Percentiles rank a stretch among this genome's conserved stretches.
phyloP scores from a whole-genome alignment of 441 rosid species.

The Corymbia citriodora region DNA sequence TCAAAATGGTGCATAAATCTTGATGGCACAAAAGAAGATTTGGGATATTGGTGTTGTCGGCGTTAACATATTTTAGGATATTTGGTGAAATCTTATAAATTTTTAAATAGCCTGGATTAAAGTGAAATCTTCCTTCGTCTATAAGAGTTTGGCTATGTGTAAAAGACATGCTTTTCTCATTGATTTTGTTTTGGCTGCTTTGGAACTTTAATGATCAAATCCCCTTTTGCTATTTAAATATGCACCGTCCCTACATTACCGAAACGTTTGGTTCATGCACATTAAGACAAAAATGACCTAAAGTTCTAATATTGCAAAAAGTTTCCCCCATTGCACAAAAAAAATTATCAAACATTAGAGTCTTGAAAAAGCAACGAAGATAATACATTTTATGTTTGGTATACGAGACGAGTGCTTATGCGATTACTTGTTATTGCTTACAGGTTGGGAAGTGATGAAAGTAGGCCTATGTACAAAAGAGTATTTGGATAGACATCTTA shows the following conservation, averaged over 20 bases:
- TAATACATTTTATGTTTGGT: too few species aligned
- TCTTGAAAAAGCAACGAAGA: too few species aligned
- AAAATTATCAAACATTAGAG: too few species aligned
- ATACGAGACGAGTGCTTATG: background rate
- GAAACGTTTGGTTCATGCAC: background rate
- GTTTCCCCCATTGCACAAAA: too few species aligned
- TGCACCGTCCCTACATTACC: background rate
- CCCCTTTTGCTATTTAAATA: background rate
- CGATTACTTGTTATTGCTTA: background rate
- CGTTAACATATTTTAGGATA: too few species aligned
- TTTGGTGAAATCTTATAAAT: too few species aligned
- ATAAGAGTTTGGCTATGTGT: background rate
- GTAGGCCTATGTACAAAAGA: background rate
- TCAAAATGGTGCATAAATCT: background rate
- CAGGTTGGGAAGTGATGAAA: too few species aligned
- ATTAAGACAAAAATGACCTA: too few species aligned
- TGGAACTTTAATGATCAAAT: background rate
- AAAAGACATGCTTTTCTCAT: background rate
- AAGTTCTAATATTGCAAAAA: too few species aligned
- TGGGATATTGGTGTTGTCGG: background rate
- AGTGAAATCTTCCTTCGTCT: background rate
- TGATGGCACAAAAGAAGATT: background rate
- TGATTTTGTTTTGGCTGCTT: background rate
- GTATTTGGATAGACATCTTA: too few species aligned
- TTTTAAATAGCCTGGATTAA: background rate